Base-by-base conservation (phyloP, 2,329 filamentous ascomycete genomes). In the Pyrenophora seminiperda region DNA sequence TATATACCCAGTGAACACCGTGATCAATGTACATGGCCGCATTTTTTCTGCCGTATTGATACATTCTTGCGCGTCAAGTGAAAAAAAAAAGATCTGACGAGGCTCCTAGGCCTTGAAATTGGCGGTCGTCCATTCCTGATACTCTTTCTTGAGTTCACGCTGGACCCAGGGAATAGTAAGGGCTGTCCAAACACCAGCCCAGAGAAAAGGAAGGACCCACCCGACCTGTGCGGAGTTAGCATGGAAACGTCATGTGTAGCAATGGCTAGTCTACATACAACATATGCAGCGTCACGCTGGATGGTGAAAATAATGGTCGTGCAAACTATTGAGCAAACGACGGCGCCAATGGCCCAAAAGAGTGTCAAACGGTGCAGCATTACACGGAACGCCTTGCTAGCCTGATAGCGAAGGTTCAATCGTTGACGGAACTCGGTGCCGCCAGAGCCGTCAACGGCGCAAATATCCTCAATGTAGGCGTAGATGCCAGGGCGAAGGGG, bases 401-500 rank as follows among this genome's bases (percentile, higher is more conserved):
- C 77, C 65, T 80, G 76, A 62, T 82, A 82, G 29, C 80, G 72
- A 30, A 75, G 64, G 59, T 82, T 81, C 27, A 83, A 69, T 3
- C 76, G 66, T 58, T 81, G 77, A 33, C 80, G 73, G 68, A 78
- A 83, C 46, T 77, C 77, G 5, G 79, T 82, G 5, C 78, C 78
- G 17, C 80, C 80, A 11, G 71, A 75, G 4, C 80, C 80, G 51
- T 83, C 80, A 4, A 82, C 80, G 2, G 79, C 79, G 33, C 76
- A 74, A 19, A 83, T 71, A 56, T 83, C 80, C 51, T 83, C 80
- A 54, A 83, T 79, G 55, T 82, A 73, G 6, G 74, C 75, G 67
- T 83, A 83, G 54, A 82, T 79, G 1, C 78, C 78, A 0, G 80
- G 80, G 1, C 80, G 78, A 1, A 82, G 71, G 36, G 78, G 77